Evolutionary conservation across 2,329 filamentous ascomycete species (phyloP).

Genomic region (Parastagonospora nodorum): DNA sequence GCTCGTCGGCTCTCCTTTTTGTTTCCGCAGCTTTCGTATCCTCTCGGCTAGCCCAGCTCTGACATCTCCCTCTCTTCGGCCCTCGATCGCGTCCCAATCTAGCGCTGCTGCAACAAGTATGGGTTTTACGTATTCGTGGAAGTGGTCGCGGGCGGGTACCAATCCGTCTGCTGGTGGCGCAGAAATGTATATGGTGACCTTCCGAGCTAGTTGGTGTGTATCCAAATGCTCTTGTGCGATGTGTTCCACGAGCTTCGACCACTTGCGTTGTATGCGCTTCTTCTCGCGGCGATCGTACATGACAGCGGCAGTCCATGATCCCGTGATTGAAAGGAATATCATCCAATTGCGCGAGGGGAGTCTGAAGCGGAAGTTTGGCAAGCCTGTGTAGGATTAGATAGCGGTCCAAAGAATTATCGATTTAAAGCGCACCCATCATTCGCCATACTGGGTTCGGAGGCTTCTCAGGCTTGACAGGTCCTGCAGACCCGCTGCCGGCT

Average conservation of each 20-base stretch:
- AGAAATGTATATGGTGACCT: slow-evolving; percentile 83
- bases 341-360: slow-evolving; percentile 97
- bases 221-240: slow-evolving; percentile 77
- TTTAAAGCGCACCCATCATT: slow-evolving; percentile 44
- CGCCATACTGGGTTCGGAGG: slow-evolving; percentile 46
- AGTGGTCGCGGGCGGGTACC: slow-evolving; percentile 87
- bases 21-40: slow-evolving; percentile 70
- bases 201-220: slow-evolving; percentile 75
- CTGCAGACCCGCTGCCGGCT: slow-evolving; percentile 24
- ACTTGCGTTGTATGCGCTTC: slow-evolving; percentile 81
- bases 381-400: slow-evolving; percentile 56
- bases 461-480: slow-evolving; percentile 32
- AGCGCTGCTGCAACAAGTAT: slow-evolving; percentile 85
- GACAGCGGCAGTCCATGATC: slow-evolving; percentile 77
- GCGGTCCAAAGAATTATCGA: slow-evolving; percentile 1
- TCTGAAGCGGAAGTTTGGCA: slow-evolving; percentile 81
- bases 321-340: slow-evolving; percentile 85
- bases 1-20: slow-evolving; percentile 60
- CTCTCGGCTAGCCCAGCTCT: slow-evolving; percentile 84
- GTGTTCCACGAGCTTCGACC: slow-evolving; percentile 83
- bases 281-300: slow-evolving; percentile 94
- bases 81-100: slow-evolving; percentile 96
- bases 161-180: slow-evolving; percentile 87
- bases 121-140: slow-evolving; percentile 94
- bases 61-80: slow-evolving; percentile 89